Conservation (phyloP, 768 basidiomycete species). For the Mycena latifolia region DNA sequence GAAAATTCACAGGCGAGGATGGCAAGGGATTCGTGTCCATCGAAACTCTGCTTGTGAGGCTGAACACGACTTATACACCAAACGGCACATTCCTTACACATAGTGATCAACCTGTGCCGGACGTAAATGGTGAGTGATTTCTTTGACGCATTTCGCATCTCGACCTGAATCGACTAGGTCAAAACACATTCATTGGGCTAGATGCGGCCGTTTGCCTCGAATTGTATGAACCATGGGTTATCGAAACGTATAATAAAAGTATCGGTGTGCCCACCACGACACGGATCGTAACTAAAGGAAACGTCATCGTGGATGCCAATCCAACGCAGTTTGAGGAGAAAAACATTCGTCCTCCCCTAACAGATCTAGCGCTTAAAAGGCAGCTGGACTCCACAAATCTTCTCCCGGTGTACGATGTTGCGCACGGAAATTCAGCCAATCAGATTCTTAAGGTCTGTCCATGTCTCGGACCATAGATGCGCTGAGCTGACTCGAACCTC, state of each 20-base stretch:
- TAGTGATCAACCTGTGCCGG: constrained; percentile 32
- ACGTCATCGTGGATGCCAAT: constrained; percentile 40
- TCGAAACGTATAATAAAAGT: constrained; percentile 52
- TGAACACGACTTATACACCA: constrained; percentile 40
- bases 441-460: constrained; percentile 48
- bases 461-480: background rate
- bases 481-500: background rate
- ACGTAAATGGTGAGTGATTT: constrained; percentile 33
- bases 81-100: constrained; percentile 37
- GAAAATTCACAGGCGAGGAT: constrained; percentile 14
- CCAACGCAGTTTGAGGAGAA: constrained; percentile 35
- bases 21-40: constrained; percentile 39
- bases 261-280: constrained; percentile 45
- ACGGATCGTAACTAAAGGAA: constrained; percentile 48
- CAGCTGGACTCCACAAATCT: constrained; percentile 46
- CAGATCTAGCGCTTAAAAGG: constrained; percentile 37
- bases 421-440: constrained; percentile 54
- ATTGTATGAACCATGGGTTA: constrained; percentile 55
- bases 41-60: constrained; percentile 38
- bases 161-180: constrained; percentile 24
- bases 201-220: constrained; percentile 55
- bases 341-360: constrained; percentile 37
- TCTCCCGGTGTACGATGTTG: constrained; percentile 38
- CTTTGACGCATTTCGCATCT: background rate
- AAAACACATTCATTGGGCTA: constrained; percentile 50